Evolutionary conservation across 805 yeast genomes (phyloP), one percentile per base, ranked within the genome.

Genomic region (Helenozyma rhizophorensis): DNA sequence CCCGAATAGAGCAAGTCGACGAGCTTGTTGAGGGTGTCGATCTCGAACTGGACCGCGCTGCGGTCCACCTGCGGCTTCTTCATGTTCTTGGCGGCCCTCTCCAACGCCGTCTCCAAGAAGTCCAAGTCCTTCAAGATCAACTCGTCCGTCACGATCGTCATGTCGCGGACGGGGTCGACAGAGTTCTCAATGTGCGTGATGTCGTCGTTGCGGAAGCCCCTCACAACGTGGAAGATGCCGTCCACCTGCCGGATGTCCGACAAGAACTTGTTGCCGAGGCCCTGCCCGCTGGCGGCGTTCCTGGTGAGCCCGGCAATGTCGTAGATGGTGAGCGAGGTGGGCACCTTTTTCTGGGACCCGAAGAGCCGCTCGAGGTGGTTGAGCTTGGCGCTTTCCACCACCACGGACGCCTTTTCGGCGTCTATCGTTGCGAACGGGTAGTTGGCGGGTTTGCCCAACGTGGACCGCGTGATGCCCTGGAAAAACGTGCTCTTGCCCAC

Each of bases 241-340:
- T 93, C 98, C 36, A 93, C 98, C 30, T 96, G 93, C 66, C 97
- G 79, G 53, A 93, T 93, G 62, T 93, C 89, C 49, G 95, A 82
- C 68, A 93, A 78, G 76, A 93, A 93, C 43, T 95, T 95, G 63
- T 93, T 93, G 57, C 98, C 98, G 47, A 93, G 78, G 60, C 98
- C 98, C 67, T 88, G 97, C 62, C 97, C 97, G 34, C 84, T 82
- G 40, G 87, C 79, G 23, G 97, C 97, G 67, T 96, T 97, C 67
- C 86, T 86, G 46, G 97, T 90, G 59, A 93, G 74, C 62, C 98
- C 98, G 39, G 98, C 98, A 65, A 93, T 93, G 68, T 93, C 98
- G 56, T 85, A 88, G 38, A 93, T 79, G 37, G 97, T 90, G 62
- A 90, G 78, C 57, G 74, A 81, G 12, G 97, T 96, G 39, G 97